Conservation (phyloP, 2,329 filamentous ascomycete species). For the Trichoderma asperellum region DNA sequence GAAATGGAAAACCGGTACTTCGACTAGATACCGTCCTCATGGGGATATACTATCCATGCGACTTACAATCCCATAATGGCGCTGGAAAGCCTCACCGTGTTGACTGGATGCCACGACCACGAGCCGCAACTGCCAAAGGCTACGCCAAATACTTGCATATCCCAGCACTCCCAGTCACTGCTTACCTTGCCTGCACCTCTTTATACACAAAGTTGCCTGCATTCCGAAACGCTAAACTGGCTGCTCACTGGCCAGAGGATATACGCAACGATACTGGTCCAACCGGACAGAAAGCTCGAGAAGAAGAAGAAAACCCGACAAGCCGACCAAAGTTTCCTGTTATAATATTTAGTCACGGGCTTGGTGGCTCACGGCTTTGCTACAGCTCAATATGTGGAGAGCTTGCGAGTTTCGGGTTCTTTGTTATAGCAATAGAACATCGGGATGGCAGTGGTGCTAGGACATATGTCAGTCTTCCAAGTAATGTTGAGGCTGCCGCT, state of each 20-base stretch:
- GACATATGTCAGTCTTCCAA: constrained; percentile 61
- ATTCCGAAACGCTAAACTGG: constrained; percentile 62
- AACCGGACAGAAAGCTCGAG: constrained; percentile 40
- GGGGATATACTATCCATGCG: constrained; percentile 67
- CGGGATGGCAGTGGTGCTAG: constrained; percentile 66
- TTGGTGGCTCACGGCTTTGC: constrained; percentile 65
- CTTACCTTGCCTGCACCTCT: constrained; percentile 59
- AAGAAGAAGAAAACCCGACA: constrained; percentile 3
- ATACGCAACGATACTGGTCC: constrained; percentile 43
- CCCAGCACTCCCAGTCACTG: constrained; percentile 52
- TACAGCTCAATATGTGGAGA: constrained; percentile 68
- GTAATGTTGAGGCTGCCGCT: constrained; percentile 42
- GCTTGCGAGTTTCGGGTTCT: constrained; percentile 67
- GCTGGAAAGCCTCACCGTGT: constrained; percentile 53
- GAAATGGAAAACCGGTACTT: constrained; percentile 46
- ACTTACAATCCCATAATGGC: constrained; percentile 42
- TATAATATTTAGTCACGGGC: constrained; percentile 68
- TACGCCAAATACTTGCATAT: constrained; percentile 65
- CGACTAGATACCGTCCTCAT: constrained; percentile 62
- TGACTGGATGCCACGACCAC: constrained; percentile 65
- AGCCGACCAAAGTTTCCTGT: constrained; percentile 59
- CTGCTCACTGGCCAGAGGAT: constrained; percentile 56
- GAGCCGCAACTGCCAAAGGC: constrained; percentile 59
- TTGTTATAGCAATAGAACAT: constrained; percentile 68
- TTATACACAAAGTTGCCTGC: constrained; percentile 69